Evolutionary conservation across 2,329 filamentous ascomycete genomes (phyloP).

Genomic region (Bipolaris victoriae): DNA sequence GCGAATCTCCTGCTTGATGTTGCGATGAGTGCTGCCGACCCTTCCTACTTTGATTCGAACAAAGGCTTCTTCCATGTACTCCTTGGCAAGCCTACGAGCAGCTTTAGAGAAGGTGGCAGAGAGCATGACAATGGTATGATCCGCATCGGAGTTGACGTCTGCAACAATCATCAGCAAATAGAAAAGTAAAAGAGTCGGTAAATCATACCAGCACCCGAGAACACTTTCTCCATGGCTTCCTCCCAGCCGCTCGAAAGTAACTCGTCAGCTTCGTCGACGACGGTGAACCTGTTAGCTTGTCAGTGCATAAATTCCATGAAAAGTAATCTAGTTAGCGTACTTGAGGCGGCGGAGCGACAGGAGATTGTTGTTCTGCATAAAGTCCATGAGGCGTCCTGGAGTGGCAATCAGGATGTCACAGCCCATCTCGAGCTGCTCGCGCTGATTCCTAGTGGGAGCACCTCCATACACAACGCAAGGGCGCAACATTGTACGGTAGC

Average conservation of each 20-base stretch:
- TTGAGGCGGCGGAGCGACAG: conserved; percentile 77
- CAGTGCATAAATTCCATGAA: not conserved
- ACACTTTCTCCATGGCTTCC: conserved; percentile 74
- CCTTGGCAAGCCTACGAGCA: conserved; percentile 75
- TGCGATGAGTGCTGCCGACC: conserved; percentile 79
- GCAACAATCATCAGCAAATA: conserved; percentile 16
- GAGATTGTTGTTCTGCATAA: conserved; percentile 73
- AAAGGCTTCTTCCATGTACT: conserved; percentile 75
- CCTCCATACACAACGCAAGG: conserved; percentile 91
- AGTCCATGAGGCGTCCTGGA: conserved; percentile 83
- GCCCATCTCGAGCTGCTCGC: conserved; percentile 75
- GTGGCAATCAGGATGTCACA: conserved; percentile 91
- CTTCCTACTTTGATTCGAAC: conserved; percentile 86
- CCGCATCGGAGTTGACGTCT: conserved; percentile 77
- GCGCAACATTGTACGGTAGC: conserved; percentile 92
- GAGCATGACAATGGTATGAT: conserved; percentile 79
- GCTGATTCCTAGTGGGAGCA: conserved; percentile 71
- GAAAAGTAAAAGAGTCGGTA: conserved; percentile 16
- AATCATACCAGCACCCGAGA: conserved; percentile 76
- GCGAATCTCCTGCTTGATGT: conserved; percentile 79
- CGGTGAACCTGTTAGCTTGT: conserved; percentile 26
- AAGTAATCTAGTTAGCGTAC: conserved; percentile 55
- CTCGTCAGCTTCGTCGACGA: conserved; percentile 91
- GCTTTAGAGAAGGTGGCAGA: conserved; percentile 90
- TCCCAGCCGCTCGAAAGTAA: conserved; percentile 83